phyloP scores from a whole-genome alignment of 768 basidiomycete species.

The Boletus vinaceobasis region DNA sequence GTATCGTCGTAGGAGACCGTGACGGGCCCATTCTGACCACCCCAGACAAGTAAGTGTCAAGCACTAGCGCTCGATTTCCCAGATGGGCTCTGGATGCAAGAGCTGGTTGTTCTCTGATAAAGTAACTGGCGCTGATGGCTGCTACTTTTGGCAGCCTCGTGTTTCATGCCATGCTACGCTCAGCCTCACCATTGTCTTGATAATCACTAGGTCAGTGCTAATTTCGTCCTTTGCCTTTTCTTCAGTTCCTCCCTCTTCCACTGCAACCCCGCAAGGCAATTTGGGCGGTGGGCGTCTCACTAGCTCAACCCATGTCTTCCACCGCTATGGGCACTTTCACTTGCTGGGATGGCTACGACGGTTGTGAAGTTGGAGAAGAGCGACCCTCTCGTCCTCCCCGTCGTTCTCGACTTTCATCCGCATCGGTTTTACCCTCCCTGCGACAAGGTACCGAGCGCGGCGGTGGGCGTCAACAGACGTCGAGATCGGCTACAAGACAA shows the following conservation, averaged over 20 bases:
- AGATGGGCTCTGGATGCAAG: slow-evolving; percentile 11
- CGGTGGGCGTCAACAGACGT: slow-evolving; percentile 20
- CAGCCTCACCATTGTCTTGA: slow-evolving; percentile 24
- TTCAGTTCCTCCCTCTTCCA: slow-evolving; percentile 16
- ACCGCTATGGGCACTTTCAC: slow-evolving; percentile 34
- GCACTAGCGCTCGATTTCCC: slow-evolving; percentile 1
- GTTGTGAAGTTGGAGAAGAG: slow-evolving; percentile 23
- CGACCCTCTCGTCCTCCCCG: slow-evolving; percentile 14
- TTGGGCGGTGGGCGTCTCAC: slow-evolving; percentile 18
- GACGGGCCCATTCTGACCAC: neutral
- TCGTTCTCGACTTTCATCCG: slow-evolving; percentile 23
- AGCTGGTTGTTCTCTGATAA: slow-evolving; percentile 19
- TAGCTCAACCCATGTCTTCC: slow-evolving; percentile 26
- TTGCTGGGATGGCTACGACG: slow-evolving; percentile 32
- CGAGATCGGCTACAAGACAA: slow-evolving; percentile 11
- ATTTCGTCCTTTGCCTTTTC: slow-evolving; percentile 17
- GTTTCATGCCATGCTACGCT: slow-evolving; percentile 28
- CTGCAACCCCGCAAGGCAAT: slow-evolving; percentile 19
- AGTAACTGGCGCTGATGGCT: slow-evolving; percentile 23
- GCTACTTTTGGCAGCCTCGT: slow-evolving; percentile 35
- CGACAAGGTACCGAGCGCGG: slow-evolving; percentile 17
- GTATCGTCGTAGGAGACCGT: neutral
- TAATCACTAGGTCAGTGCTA: slow-evolving; percentile 31
- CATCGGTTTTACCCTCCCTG: slow-evolving; percentile 6
- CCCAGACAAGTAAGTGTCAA: slow-evolving; percentile 1